Evolutionary conservation across 768 basidiomycete genomes (phyloP).

Genomic region (Trametes cingulata): DNA sequence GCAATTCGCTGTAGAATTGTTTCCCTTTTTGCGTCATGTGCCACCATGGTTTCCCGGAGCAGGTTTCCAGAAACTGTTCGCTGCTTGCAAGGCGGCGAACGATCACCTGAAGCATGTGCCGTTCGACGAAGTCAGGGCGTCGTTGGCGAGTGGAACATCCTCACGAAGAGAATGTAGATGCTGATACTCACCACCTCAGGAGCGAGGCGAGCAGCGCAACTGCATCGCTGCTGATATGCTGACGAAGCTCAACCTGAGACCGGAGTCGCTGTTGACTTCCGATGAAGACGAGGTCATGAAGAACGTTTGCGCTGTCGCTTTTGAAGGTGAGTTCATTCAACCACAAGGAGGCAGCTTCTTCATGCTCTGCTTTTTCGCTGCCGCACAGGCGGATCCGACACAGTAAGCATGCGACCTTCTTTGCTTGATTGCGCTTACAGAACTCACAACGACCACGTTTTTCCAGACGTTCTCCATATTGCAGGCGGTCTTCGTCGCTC

Average conservation of each 20-base stretch:
- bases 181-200: not conserved
- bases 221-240: not conserved
- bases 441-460: too few species aligned
- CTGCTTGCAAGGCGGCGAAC: not conserved
- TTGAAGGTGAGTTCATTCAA: not conserved
- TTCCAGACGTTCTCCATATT: not conserved
- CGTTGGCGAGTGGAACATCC: not conserved
- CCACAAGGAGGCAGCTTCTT: not conserved
- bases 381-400: conserved; percentile 16
- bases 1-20: conserved; percentile 1
- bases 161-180: not conserved
- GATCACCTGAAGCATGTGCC: not conserved
- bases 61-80: conserved; percentile 19
- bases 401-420: not conserved
- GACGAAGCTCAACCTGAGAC: not conserved
- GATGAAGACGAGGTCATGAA: not conserved
- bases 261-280: too few species aligned
- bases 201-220: not conserved
- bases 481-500: conserved; percentile 17
- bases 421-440: not conserved
- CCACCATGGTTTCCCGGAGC: conserved; percentile 32
- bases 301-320: not conserved
- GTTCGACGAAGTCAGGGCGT: not conserved
- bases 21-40: conserved; percentile 21
- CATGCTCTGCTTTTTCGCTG: not conserved